phyloP scores from a whole-genome alignment of 2,329 filamentous ascomycete genomes.

The Fusarium guadeloupense region DNA sequence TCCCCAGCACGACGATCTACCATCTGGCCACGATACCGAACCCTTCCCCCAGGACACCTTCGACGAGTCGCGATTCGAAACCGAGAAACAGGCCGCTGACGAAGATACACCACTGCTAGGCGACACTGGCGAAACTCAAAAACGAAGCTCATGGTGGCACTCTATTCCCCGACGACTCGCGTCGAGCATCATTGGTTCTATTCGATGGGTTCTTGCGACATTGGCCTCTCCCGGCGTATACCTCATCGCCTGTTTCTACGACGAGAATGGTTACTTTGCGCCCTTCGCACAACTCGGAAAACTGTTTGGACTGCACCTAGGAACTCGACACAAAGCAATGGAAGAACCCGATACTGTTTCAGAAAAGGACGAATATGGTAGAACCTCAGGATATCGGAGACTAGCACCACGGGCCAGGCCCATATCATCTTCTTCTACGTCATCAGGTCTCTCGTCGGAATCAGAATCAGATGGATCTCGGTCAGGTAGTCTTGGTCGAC shows the following conservation, averaged over 20 bases:
- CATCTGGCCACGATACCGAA: constrained; percentile 49
- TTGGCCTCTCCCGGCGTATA: constrained; percentile 84
- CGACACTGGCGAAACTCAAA: constrained; percentile 48
- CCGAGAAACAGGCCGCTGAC: constrained; percentile 49
- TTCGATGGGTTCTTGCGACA: constrained; percentile 81
- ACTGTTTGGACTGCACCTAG: constrained; percentile 62
- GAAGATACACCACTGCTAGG: constrained; percentile 74
- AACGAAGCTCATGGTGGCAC: constrained; percentile 60
- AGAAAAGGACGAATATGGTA: constrained; percentile 44
- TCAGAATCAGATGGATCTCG: constrained; percentile 68
- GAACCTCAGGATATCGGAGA: constrained; percentile 42
- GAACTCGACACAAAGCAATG: constrained; percentile 56
- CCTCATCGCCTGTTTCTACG: constrained; percentile 82
- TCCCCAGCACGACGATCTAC: constrained; percentile 44
- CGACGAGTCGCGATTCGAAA: constrained; percentile 50
- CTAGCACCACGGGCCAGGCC: constrained; percentile 41
- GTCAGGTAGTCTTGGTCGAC: constrained; percentile 49
- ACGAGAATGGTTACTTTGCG: constrained; percentile 81
- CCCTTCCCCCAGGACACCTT: constrained; percentile 50
- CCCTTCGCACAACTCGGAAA: constrained; percentile 77
- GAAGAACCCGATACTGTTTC: constrained; percentile 38
- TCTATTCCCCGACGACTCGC: constrained; percentile 74
- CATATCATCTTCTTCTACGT: constrained; percentile 55
- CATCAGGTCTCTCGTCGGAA: constrained; percentile 76
- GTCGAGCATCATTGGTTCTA: constrained; percentile 75